phyloP scores from a whole-genome alignment of 805 yeast genomes.

The Candida koratica region DNA sequence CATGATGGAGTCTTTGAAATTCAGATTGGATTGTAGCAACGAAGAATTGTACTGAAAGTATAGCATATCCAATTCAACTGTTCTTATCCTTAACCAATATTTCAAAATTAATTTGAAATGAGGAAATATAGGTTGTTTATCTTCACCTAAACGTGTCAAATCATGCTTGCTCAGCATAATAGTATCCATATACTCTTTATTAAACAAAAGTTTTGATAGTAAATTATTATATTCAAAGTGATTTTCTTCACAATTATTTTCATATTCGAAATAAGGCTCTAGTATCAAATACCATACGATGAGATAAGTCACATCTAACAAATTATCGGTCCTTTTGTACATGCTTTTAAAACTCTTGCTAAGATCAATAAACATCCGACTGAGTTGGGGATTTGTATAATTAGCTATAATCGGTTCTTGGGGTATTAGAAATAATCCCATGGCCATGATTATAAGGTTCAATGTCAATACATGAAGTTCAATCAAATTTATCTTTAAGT shows the following conservation, averaged over 20 bases:
- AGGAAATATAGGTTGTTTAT: not conserved
- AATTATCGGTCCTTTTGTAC: slow-evolving; percentile 17
- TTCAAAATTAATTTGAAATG: slow-evolving; percentile 15
- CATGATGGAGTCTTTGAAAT: slow-evolving; percentile 22
- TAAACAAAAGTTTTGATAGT: slow-evolving; percentile 16
- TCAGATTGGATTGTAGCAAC: slow-evolving; percentile 20
- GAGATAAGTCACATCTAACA: slow-evolving; percentile 23
- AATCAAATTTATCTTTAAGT: slow-evolving; percentile 7
- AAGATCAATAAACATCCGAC: slow-evolving; percentile 15
- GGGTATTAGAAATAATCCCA: slow-evolving; percentile 17
- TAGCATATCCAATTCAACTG: slow-evolving; percentile 24
- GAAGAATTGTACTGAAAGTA: slow-evolving; percentile 28
- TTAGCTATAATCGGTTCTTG: not conserved
- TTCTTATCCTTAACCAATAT: slow-evolving; percentile 27
- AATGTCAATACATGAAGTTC: slow-evolving; percentile 19
- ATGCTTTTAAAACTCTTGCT: slow-evolving; percentile 18
- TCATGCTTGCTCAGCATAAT: slow-evolving; percentile 1
- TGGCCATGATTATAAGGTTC: slow-evolving; percentile 19
- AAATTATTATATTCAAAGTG: slow-evolving; percentile 28
- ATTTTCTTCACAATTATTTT: slow-evolving; percentile 20
- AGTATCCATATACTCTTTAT: slow-evolving; percentile 12
- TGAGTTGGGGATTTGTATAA: slow-evolving; percentile 14
- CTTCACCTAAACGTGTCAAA: not conserved
- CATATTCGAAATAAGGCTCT: slow-evolving; percentile 19
- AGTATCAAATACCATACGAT: slow-evolving; percentile 26